phyloP scores from a whole-genome alignment of 2,329 filamentous ascomycete species.

The Niveomyces coronatus region DNA sequence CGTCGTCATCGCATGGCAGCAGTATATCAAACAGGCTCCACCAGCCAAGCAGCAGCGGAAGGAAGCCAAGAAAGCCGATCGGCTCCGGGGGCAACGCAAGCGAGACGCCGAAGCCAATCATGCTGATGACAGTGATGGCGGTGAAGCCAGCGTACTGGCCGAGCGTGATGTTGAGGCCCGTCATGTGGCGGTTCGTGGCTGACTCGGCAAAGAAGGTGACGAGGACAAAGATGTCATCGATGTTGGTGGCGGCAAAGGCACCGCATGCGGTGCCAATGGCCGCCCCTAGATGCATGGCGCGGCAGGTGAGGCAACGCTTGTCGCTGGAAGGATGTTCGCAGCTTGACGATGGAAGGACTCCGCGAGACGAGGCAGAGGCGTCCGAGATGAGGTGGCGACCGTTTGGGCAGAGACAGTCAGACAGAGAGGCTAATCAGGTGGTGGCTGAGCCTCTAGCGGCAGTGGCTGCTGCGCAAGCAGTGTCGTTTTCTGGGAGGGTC shows the following conservation, averaged over 20 bases:
- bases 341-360: too few species aligned
- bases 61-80: constrained; percentile 24
- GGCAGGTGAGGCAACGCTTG: background rate
- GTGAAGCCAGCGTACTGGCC: constrained; percentile 24
- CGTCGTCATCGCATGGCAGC: constrained; percentile 13
- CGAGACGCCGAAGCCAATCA: constrained; percentile 24
- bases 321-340: too few species aligned
- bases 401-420: too few species aligned
- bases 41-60: constrained; percentile 22
- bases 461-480: background rate
- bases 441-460: background rate
- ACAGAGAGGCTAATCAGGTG: too few species aligned
- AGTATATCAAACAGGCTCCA: constrained; percentile 19
- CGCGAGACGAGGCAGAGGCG: too few species aligned
- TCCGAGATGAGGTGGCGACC: too few species aligned
- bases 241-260: constrained; percentile 21
- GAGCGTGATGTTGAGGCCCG: constrained; percentile 15
- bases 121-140: constrained; percentile 22
- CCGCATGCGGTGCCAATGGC: constrained; percentile 18
- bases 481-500: too few species aligned
- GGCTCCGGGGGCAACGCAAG: constrained; percentile 22
- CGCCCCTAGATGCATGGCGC: constrained; percentile 14
- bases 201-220: constrained; percentile 27
- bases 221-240: constrained; percentile 29
- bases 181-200: constrained; percentile 16